A percentile compares a stretch with the other conserved stretches of the same genome.
Conservation (phyloP, 2,329 filamentous ascomycete genomes). For the Madurella fahalii region DNA sequence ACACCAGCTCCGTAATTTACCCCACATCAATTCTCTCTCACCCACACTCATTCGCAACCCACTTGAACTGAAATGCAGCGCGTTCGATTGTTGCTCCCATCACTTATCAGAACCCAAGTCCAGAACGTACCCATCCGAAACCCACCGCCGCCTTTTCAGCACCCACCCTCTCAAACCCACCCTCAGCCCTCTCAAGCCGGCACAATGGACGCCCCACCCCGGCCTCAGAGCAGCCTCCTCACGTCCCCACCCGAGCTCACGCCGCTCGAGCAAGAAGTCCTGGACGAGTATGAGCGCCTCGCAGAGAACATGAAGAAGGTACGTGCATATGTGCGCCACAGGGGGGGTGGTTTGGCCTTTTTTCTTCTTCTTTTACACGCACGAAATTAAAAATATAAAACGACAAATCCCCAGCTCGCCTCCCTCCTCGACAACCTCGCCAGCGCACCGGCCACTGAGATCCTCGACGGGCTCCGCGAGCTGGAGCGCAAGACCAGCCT, state of each 20-base stretch:
- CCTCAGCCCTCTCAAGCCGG: not conserved
- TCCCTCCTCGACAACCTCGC: conserved; percentile 59
- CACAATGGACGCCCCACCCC: conserved; percentile 24
- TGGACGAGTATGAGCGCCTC: conserved; percentile 88
- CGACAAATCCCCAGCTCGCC: conserved; percentile 52
- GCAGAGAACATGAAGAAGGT: conserved; percentile 91
- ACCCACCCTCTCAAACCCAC: not conserved
- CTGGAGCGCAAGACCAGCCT: conserved; percentile 92
- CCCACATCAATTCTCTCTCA: not conserved
- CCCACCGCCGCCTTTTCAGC: not conserved
- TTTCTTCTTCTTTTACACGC: conserved; percentile 1
- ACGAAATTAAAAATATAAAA: not conserved
- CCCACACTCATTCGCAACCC: not conserved
- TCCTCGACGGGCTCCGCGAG: conserved; percentile 79
- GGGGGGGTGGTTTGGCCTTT: not conserved
- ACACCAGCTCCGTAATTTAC: not conserved
- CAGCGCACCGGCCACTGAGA: conserved; percentile 70
- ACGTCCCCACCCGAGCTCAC: conserved; percentile 56
- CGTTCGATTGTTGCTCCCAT: too few relatives aligned
- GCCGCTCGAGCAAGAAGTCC: conserved; percentile 85
- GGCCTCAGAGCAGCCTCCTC: conserved; percentile 19
- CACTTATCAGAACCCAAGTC: too few relatives aligned
- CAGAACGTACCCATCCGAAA: too few relatives aligned
- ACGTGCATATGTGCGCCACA: conserved; percentile 10
- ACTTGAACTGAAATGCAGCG: not conserved